Evolutionary conservation across 306 rosid genomes (phyloP).

Genomic region (Mimosa pudica): DNA sequence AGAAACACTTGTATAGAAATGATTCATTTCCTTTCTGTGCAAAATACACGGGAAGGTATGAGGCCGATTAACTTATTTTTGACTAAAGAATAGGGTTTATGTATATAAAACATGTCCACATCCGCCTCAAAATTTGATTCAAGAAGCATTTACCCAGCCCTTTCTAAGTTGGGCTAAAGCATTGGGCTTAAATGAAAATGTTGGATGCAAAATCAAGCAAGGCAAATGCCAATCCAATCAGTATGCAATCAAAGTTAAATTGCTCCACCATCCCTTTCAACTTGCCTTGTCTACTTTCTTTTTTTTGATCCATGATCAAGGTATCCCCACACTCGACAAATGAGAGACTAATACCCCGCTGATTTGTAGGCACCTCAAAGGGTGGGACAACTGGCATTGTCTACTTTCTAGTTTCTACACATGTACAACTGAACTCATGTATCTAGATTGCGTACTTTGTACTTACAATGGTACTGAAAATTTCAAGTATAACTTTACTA

Average conservation of each 20-base stretch:
- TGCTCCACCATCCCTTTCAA: background rate
- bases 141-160: background rate
- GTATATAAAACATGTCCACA: background rate
- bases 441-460: slow-evolving; percentile 20
- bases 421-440: slow-evolving; percentile 11
- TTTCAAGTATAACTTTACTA: slow-evolving; percentile 6
- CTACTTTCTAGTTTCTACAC: background rate
- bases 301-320: too few species aligned
- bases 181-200: background rate
- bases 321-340: too few species aligned
- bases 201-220: background rate
- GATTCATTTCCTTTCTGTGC: background rate
- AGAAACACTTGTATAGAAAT: slow-evolving; percentile 7
- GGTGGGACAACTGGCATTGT: background rate
- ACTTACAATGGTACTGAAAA: slow-evolving; percentile 16
- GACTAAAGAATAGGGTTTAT: background rate
- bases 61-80: slow-evolving; percentile 11
- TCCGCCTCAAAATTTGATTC: background rate
- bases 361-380: too few species aligned
- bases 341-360: too few species aligned
- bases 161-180: background rate
- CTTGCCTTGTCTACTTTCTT: background rate
- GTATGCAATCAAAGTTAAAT: background rate
- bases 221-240: background rate
- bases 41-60: slow-evolving; percentile 2